Conservation (phyloP, 2,329 filamentous ascomycete genomes). For the Bipolaris bicolor region DNA sequence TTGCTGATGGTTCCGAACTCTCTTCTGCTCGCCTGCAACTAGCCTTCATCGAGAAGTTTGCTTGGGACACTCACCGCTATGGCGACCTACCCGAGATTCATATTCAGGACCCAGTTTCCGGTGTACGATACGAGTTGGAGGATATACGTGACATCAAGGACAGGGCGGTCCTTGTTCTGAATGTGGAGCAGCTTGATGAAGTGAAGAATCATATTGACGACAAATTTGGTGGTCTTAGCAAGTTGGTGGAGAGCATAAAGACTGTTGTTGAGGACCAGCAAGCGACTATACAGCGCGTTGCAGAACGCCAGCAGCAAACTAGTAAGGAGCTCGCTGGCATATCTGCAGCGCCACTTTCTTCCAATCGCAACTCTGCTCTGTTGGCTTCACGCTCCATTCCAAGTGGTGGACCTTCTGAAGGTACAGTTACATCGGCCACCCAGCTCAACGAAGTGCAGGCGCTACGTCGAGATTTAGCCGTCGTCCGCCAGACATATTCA, state of each 20-base stretch:
- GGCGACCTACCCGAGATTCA: slow-evolving; percentile 97
- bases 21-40: slow-evolving; percentile 88
- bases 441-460: slow-evolving; percentile 81
- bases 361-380: slow-evolving; percentile 44
- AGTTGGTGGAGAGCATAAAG: slow-evolving; percentile 84
- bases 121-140: slow-evolving; percentile 95
- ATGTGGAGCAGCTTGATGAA: slow-evolving; percentile 91
- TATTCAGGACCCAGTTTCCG: slow-evolving; percentile 93
- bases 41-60: slow-evolving; percentile 98
- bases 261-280: slow-evolving; percentile 84
- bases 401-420: slow-evolving; percentile 25
- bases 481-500: slow-evolving; percentile 91
- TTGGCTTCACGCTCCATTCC: slow-evolving; percentile 40
- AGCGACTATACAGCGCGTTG: slow-evolving; percentile 80
- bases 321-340: slow-evolving; percentile 82
- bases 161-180: slow-evolving; percentile 90
- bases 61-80: slow-evolving; percentile 96
- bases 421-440: slow-evolving; percentile 54
- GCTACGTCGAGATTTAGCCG: slow-evolving; percentile 84
- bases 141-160: slow-evolving; percentile 94
- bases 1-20: slow-evolving; percentile 83
- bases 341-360: slow-evolving; percentile 54
- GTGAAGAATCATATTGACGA: slow-evolving; percentile 97
- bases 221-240: slow-evolving; percentile 78
- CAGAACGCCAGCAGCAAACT: slow-evolving; percentile 87